phyloP scores from a whole-genome alignment of 345 rosid species.

The Moringa oleifera region DNA sequence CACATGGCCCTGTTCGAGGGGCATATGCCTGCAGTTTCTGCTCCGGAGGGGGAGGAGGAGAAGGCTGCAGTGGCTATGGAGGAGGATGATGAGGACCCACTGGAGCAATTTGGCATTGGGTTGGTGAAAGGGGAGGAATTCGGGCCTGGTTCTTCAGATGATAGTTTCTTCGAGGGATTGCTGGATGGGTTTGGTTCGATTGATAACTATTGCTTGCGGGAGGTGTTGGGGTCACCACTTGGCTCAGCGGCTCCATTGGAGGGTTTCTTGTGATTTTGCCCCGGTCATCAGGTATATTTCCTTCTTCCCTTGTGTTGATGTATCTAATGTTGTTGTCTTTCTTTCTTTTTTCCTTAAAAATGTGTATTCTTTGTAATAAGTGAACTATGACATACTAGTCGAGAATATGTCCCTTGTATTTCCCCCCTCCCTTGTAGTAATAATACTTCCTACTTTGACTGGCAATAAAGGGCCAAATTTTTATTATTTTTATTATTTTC shows the following conservation, averaged over 20 bases:
- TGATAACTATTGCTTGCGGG: constrained; percentile 34
- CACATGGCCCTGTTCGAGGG: constrained; percentile 74
- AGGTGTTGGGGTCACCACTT: constrained; percentile 24
- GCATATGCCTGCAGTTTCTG: constrained; percentile 49
- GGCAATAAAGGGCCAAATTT: too few relatives aligned
- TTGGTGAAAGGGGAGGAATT: constrained; percentile 7
- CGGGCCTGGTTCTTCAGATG: constrained; percentile 14
- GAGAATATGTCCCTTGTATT: too few relatives aligned
- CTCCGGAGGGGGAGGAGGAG: constrained; percentile 17
- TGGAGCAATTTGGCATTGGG: background rate
- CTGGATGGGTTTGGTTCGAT: constrained; percentile 43
- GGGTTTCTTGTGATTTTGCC: background rate
- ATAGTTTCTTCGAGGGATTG: constrained; percentile 44
- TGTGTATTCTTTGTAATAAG: background rate
- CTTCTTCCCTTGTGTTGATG: background rate
- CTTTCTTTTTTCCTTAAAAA: too few relatives aligned
- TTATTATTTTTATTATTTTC: too few relatives aligned
- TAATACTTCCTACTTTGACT: too few relatives aligned
- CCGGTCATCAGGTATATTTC: background rate
- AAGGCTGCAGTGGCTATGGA: constrained; percentile 10
- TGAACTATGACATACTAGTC: background rate
- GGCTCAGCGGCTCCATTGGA: background rate
- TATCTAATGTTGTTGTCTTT: background rate
- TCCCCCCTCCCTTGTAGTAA: too few relatives aligned
- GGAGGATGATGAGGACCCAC: constrained; percentile 18